Base-by-base conservation (phyloP, 2,329 filamentous ascomycete genomes). In the Cladophialophora immunda region DNA sequence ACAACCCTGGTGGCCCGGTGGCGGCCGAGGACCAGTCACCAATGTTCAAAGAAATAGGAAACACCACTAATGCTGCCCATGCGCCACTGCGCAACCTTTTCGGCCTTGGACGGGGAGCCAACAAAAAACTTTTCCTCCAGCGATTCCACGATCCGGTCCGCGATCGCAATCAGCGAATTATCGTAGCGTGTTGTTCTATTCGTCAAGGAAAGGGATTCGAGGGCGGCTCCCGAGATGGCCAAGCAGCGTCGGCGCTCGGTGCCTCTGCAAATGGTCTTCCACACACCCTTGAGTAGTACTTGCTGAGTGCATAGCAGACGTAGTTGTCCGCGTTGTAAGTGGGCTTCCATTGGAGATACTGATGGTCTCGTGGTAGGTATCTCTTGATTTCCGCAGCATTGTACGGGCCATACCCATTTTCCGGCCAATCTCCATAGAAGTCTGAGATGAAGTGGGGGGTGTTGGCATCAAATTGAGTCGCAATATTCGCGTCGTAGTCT, bases 251-350 rank as follows among this genome's bases (percentile, higher is more conserved):
- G 4, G 34, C 27, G 25, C 13, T 52, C 29, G 58, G 58, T 32
- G 45, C 30, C n/a, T 50, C 58, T 34, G n/a, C 25, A 11, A 60
- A 60, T 19, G 32, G 11, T 53, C 22, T 60, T 5, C n/a, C 29
- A 19, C 58, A 60, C 7, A 8, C 25, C 19, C 19, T 34, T 7
- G 58, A 34, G 29, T 52, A 60, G 41, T 52, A 60, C 15, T 32
- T 17, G 41, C 41, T 60, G 38, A 60, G 4, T 19, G 58, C 58
- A 29, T 60, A 60, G 4, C 27, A 25, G 9, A 29, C 45, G 11
- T 60, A 60, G 45, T 60, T 60, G 58, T 60, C 58, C 41, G 58
- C 58, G 9, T 60, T 60, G 58, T 60, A 34, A 13, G 36, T 53
- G 2, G 45, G 45, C 29, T 17, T 29, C 41, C 41, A 60, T 15